A percentile compares a stretch with the other conserved stretches of the same genome.
Evolutionary conservation across 2,329 filamentous ascomycete genomes (phyloP).

Genomic region (Trichoderma sp.): DNA sequence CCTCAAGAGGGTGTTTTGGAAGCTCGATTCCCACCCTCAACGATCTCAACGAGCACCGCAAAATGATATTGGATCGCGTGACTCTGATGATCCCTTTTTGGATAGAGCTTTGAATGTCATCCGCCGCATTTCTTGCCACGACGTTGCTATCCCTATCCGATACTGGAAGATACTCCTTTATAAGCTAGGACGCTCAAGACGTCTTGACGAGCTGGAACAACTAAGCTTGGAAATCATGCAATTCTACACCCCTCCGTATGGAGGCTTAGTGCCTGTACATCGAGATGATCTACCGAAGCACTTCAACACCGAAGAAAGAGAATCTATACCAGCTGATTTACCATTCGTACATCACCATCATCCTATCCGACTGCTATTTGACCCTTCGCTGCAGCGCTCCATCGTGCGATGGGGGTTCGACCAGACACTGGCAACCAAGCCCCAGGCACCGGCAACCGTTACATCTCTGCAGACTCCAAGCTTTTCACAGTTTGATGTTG

Average conservation of each 20-base stretch:
- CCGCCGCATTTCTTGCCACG: constrained; percentile 38
- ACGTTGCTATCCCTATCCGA: constrained; percentile 42
- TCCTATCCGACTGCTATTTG: constrained; percentile 54
- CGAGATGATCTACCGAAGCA: constrained; percentile 46
- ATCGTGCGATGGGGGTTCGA: constrained; percentile 54
- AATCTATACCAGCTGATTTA: constrained; percentile 47
- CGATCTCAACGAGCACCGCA: not conserved
- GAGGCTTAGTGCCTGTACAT: constrained; percentile 49
- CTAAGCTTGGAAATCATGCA: constrained; percentile 50
- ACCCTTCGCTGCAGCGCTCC: constrained; percentile 43
- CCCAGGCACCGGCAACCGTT: constrained; percentile 28
- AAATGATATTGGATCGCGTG: not conserved
- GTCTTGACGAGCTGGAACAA: constrained; percentile 51
- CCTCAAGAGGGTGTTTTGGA: constrained; percentile 36
- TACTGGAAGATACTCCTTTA: constrained; percentile 52
- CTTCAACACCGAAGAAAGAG: constrained; percentile 23
- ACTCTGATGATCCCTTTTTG: constrained; percentile 33
- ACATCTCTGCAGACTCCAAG: constrained; percentile 23
- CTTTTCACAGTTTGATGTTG: constrained; percentile 40
- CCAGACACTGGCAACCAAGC: constrained; percentile 38
- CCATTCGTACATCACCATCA: constrained; percentile 48
- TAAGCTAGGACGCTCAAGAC: constrained; percentile 49
- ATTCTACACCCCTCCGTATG: constrained; percentile 41
- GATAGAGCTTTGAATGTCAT: constrained; percentile 40
- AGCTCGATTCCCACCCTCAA: constrained; percentile 37